Conservation (phyloP, 345 rosid species). For the Syzygium grande region DNA sequence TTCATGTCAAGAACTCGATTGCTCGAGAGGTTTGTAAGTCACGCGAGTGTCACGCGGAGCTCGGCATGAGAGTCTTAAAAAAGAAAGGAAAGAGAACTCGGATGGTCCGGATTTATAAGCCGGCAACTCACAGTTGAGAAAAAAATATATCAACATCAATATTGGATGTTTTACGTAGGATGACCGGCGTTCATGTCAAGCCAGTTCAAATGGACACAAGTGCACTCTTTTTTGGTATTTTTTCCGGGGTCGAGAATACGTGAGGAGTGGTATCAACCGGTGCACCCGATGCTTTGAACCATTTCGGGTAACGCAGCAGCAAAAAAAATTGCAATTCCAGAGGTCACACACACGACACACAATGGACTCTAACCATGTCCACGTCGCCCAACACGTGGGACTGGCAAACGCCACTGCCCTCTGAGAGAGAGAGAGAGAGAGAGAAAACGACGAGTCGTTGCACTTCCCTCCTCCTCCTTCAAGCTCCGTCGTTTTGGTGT, state of each 20-base stretch:
- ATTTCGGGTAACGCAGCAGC: background rate
- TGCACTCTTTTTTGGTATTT: too few species aligned
- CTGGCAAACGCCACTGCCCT: background rate
- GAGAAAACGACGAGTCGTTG: background rate
- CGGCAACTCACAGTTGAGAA: too few species aligned
- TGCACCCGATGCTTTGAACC: too few species aligned
- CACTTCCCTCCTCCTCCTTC: background rate
- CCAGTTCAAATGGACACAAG: too few species aligned
- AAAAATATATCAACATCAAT: too few species aligned
- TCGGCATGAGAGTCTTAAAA: background rate
- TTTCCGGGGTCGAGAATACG: background rate
- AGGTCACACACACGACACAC: background rate
- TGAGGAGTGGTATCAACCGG: background rate
- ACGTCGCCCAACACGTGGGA: background rate
- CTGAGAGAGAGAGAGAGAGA: background rate
- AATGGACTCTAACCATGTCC: background rate
- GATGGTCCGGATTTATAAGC: too few species aligned
- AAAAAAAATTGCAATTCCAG: background rate
- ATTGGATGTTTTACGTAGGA: too few species aligned
- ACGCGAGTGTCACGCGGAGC: background rate
- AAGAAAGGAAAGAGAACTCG: too few species aligned
- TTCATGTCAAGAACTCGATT: background rate
- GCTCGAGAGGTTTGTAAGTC: background rate
- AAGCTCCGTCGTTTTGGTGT: background rate
- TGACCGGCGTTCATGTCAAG: too few species aligned